phyloP scores from a whole-genome alignment of 2,329 filamentous ascomycete genomes.

The Pyrenophora graminea region DNA sequence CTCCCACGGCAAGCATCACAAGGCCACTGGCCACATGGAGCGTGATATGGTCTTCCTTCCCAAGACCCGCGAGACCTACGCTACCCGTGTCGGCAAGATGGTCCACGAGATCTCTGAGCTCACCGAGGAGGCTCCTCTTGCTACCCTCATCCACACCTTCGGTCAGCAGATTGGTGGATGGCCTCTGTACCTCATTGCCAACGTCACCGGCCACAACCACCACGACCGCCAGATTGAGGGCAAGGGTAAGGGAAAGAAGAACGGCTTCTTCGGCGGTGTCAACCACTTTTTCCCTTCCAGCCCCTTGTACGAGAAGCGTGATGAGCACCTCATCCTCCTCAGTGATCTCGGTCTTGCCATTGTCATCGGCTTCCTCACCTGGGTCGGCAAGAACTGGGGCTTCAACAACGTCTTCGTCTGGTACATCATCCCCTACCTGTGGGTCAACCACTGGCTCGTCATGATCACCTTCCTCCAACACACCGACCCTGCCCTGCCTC shows the following conservation, averaged over 20 bases:
- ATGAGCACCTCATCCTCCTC: slow-evolving; percentile 82
- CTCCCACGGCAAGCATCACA: slow-evolving; percentile 99
- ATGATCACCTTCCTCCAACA: slow-evolving; percentile 98
- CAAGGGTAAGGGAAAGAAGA: slow-evolving; percentile 88
- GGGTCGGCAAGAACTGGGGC: slow-evolving; percentile 76
- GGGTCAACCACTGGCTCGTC: slow-evolving; percentile 99
- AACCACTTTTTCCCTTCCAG: slow-evolving; percentile 93
- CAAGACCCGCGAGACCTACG: slow-evolving; percentile 81
- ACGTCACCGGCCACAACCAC: slow-evolving; percentile 95
- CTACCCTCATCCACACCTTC: slow-evolving; percentile 74
- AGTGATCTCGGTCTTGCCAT: slow-evolving; percentile 79
- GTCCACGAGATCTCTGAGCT: slow-evolving; percentile 85
- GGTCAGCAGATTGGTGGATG: slow-evolving; percentile 89
- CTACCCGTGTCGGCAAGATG: slow-evolving; percentile 72
- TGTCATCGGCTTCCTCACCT: slow-evolving; percentile 64
- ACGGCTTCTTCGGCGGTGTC: slow-evolving; percentile 78
- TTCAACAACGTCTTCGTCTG: slow-evolving; percentile 87
- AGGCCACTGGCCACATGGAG: slow-evolving; percentile 95
- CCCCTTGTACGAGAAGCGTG: slow-evolving; percentile 88
- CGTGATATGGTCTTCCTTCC: slow-evolving; percentile 99
- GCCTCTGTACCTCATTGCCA: slow-evolving; percentile 87
- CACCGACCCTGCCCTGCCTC: slow-evolving; percentile 90
- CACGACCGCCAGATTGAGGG: slow-evolving; percentile 91
- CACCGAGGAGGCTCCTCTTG: slow-evolving; percentile 90
- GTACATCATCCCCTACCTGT: slow-evolving; percentile 94